phyloP scores from a whole-genome alignment of 345 rosid species.

The Salix caprea region DNA sequence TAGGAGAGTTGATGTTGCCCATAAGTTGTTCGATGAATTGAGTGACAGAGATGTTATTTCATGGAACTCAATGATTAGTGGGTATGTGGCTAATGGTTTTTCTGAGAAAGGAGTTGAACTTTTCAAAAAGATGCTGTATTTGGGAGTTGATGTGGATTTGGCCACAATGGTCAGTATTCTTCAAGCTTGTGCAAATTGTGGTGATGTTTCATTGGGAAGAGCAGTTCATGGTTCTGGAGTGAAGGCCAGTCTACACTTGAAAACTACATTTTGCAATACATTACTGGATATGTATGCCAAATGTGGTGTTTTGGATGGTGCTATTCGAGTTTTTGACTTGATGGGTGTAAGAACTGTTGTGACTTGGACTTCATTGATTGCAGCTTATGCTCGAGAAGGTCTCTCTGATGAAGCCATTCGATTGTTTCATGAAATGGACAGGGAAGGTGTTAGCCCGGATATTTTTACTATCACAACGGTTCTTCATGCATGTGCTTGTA shows the following conservation, averaged over 20 bases:
- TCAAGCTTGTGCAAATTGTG: conserved; percentile 45
- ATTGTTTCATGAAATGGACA: conserved; percentile 49
- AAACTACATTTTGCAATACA: conserved; percentile 41
- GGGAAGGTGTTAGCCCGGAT: conserved; percentile 49
- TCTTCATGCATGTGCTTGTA: conserved; percentile 63
- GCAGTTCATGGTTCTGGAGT: conserved; percentile 49
- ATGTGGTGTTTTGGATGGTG: conserved; percentile 46
- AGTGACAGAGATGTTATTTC: conserved; percentile 53
- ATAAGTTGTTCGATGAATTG: conserved; percentile 63
- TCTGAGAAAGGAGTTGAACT: conserved; percentile 38
- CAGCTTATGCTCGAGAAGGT: conserved; percentile 62
- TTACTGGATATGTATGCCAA: conserved; percentile 68
- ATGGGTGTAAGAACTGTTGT: conserved; percentile 54
- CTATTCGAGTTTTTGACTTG: conserved; percentile 43
- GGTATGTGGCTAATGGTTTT: conserved; percentile 39
- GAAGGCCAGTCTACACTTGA: conserved; percentile 33
- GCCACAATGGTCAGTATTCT: conserved; percentile 48
- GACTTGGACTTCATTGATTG: conserved; percentile 70
- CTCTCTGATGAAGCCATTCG: conserved; percentile 46
- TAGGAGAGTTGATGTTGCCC: conserved; percentile 25
- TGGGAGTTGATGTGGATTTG: conserved; percentile 41
- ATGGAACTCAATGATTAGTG: conserved; percentile 67
- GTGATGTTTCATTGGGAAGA: conserved; percentile 35
- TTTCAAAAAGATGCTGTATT: conserved; percentile 39
- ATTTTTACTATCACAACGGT: conserved; percentile 45